phyloP scores from a whole-genome alignment of 148 eudicot genomes.

The Rhododendron williamsianum region DNA sequence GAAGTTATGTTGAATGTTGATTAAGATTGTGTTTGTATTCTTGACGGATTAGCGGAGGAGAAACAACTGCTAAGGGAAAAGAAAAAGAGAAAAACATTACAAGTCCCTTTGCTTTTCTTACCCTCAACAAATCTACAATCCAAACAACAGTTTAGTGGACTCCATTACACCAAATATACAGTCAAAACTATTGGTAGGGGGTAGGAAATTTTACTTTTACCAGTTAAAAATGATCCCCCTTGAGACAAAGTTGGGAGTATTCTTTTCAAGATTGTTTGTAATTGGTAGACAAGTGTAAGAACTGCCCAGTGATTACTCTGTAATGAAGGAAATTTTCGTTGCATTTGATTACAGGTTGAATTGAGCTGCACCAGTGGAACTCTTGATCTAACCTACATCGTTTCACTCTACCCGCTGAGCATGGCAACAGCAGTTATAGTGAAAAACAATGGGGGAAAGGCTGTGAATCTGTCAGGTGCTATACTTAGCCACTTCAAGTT shows the following conservation, averaged over 20 bases:
- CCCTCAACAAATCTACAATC: neutral
- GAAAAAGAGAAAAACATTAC: neutral
- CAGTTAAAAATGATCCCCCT: neutral
- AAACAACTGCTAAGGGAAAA: neutral
- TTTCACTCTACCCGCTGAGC: conserved; percentile 69
- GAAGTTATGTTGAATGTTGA: neutral
- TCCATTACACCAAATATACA: neutral
- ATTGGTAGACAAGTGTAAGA: neutral
- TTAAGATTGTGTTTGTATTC: neutral
- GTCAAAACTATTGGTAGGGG: neutral
- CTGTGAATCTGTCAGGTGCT: conserved; percentile 49
- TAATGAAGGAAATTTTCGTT: neutral
- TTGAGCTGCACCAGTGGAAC: conserved; percentile 59
- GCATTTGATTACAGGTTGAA: conserved; percentile 52
- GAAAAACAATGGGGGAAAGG: conserved; percentile 67
- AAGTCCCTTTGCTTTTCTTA: neutral
- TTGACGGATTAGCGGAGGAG: neutral
- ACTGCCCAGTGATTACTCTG: neutral
- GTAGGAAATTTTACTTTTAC: neutral
- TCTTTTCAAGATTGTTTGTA: neutral
- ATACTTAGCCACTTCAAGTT: conserved; percentile 67
- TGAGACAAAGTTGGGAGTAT: neutral
- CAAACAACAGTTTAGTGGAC: neutral
- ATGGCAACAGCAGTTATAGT: conserved; percentile 82
- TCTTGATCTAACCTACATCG: conserved; percentile 63